Evolutionary conservation across 108 stramenopile genomes (phyloP), one percentile per base, ranked within the genome.

Genomic region (Epipyxis sp.): DNA sequence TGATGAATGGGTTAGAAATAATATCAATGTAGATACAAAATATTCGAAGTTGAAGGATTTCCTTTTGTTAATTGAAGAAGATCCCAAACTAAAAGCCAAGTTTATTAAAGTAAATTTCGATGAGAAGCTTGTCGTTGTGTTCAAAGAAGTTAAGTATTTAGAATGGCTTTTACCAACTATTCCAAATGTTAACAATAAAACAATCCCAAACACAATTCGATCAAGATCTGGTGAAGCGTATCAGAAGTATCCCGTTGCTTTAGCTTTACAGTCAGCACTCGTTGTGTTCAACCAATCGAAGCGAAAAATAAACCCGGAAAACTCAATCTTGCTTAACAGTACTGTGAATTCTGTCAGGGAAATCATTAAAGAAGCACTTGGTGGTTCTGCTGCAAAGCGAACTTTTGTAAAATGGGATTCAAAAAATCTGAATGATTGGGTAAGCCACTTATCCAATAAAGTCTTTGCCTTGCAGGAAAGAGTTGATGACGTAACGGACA

Each of bases 91-190:
- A 1, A 59, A 40, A 16, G 43, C 16, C 39, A 44, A n/a, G 1
- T 27, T 2, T 40, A 65, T 86, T 16, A 45, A 81, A 59, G 94
- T 95, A 42, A 99, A 99, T 82, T 97, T 93, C 83, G 94, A 97
- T 74, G 92, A 92, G 76, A 91, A 91, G 76, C 90, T 87, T 46
- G 93, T 95, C 59, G 78, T 88, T 45, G 87, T 97, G 45, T 92
- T 92, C 82, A 92, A 94, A 76, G 98, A 99, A 81, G 95, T 99
- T 57, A 87, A 94, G 10, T 89, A 96, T 78, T 79, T 99, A 74
- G 91, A 92, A 74, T 97, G 94, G 94, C 79, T 98, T 94, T 2
- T 96, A 92, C 57, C 92, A 88, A 59, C 88, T 92, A 69, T 87
- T 92, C 42, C 62, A 89, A 91, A 40, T 83, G 86, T 65, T 57